These are phyloP conservation scores for Venturiaceae sp. DNA, from an alignment of 2,329 filamentous ascomycete genomes.

Conservation along the genomic window DNA sequence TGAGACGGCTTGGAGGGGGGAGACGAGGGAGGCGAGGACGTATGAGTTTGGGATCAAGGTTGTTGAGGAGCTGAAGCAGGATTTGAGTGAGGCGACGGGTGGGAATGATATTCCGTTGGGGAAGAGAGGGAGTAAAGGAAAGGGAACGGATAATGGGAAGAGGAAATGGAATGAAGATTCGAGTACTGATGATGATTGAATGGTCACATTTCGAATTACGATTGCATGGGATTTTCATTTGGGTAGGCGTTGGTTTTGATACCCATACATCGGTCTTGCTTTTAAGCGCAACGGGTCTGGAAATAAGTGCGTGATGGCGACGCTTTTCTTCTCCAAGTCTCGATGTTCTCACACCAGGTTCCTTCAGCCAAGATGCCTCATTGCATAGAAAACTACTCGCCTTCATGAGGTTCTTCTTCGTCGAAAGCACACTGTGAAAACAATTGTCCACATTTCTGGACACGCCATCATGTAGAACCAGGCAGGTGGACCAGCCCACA, in stretches of 20 bases:
- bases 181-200: neutral
- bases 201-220: no score
- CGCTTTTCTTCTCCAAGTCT: no score
- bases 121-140: neutral
- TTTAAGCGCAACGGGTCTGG: neutral
- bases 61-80: neutral
- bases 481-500: no score
- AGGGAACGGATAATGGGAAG: neutral
- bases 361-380: no score
- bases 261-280: neutral
- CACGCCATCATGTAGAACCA: no score
- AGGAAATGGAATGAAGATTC: slow-evolving; percentile 2
- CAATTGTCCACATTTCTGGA: no score
- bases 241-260: neutral
- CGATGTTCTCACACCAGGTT: no score
- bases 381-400: no score
- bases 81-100: neutral
- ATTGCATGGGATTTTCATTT: neutral
- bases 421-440: no score
- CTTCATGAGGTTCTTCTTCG: no score
- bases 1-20: slow-evolving; percentile 38
- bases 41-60: slow-evolving; percentile 19
- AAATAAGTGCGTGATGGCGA: neutral
- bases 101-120: slow-evolving; percentile 1
- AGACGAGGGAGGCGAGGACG: slow-evolving; percentile 35